Conservation (phyloP, 306 rosid species). For the Delonix regia region DNA sequence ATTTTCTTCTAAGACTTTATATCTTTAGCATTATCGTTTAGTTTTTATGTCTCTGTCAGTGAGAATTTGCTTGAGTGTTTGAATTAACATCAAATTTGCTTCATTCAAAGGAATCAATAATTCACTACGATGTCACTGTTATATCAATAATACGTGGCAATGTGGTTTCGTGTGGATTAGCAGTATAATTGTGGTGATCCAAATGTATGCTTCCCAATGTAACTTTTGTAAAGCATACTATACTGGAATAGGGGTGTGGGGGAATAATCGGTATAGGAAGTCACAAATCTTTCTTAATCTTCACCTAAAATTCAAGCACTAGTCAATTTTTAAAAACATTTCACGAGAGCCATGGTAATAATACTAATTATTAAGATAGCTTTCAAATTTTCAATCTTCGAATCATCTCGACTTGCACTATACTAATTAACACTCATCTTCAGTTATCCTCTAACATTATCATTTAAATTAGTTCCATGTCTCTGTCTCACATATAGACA, state of each 20-base stretch:
- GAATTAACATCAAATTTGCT: conserved; percentile 25
- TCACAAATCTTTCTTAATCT: conserved; percentile 34
- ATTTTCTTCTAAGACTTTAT: conserved; percentile 12
- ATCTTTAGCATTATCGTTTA: conserved; percentile 1
- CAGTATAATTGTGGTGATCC: not conserved
- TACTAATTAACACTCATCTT: not conserved
- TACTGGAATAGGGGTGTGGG: too few species aligned
- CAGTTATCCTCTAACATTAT: not conserved
- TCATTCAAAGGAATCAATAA: not conserved
- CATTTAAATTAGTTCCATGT: conserved; percentile 34
- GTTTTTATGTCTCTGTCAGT: conserved; percentile 24
- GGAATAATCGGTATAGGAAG: not conserved
- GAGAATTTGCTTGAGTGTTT: conserved; percentile 17
- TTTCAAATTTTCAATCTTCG: not conserved
- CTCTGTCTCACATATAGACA: conserved; percentile 33
- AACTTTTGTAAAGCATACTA: too few species aligned
- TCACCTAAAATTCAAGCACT: conserved; percentile 35
- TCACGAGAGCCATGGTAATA: not conserved
- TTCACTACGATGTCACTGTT: not conserved
- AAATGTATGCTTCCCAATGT: conserved; percentile 2
- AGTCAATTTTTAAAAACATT: conserved; percentile 18
- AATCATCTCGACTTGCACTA: not conserved
- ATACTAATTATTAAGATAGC: not conserved
- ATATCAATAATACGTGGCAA: not conserved
- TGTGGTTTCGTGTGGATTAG: conserved; percentile 15